Evolutionary conservation across 2,329 filamentous ascomycete genomes (phyloP), one percentile per base, ranked within the genome.

Genomic region (Colletotrichum sp.): DNA sequence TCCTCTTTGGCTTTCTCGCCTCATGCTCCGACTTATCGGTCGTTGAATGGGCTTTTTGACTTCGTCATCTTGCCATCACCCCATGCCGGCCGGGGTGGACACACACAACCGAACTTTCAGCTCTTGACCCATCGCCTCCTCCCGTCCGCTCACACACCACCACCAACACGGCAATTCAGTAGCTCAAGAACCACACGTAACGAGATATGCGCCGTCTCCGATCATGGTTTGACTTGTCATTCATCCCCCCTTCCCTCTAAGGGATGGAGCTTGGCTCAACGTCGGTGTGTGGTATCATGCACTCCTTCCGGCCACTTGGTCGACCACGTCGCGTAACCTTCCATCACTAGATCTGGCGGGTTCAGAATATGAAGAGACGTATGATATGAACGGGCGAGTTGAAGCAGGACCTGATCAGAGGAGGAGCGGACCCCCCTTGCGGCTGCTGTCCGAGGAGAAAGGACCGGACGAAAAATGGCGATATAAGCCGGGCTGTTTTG

Each of bases 231-330:
- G 70, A 67, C 32, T 34, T 60, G 48, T 60, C 34, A 52, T 62
- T 26, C 36, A 34, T 58, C 26, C n/a, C 18, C 16, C 12, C 48
- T 13, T 32, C 60, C 15, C 26, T 21, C 28, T 34, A 24, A 28
- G 34, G 43, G 60, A 26, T 28, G 32, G 34, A 30, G 36, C 52
- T 21, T 38, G 26, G 36, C 48, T 66, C n/a, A 21, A 36, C 38
- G 36, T 55, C 15, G n/a, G 32, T 26, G 28, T 15, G 36, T 67
- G 36, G 61, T 36, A 43, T 72, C 38, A 52, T 55, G 26, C 48
- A 26, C 55, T 66, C 38, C 52, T 55, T n/a, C n/a, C 38, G 69
- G 61, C 69, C 72, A 48, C 73, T 72, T 67, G 73, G 73, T 71
- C 61, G 36, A 21, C 7, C n/a, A 16, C 21, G 8, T 43, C 38